A percentile compares a stretch with the other conserved stretches of the same genome.
phyloP scores from a whole-genome alignment of 495 filamentous ascomycete species.

The Pseudoneurospora amorphoporcata region DNA sequence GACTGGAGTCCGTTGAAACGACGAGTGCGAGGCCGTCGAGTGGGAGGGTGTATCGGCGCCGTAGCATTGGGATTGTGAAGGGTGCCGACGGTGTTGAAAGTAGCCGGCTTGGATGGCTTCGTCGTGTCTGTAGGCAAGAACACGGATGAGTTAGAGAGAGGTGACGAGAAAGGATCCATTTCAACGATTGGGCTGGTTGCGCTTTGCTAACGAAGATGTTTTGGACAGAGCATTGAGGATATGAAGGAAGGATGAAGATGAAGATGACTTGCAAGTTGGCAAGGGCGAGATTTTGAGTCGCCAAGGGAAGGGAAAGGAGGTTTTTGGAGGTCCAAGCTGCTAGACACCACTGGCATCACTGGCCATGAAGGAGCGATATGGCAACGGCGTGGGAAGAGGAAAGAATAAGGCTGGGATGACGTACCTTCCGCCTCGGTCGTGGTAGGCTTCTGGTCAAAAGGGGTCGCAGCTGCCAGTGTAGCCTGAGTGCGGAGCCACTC shows the following conservation, averaged over 20 bases:
- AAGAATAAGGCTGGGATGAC: neutral
- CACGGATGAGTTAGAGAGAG: neutral
- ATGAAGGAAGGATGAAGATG: neutral
- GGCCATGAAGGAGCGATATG: neutral
- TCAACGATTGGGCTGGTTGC: neutral
- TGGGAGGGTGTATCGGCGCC: constrained; percentile 31
- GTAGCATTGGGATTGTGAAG: constrained; percentile 31
- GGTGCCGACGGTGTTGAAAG: constrained; percentile 38
- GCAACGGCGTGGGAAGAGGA: neutral
- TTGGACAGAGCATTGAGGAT: neutral
- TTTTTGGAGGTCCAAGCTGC: neutral
- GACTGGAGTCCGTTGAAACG: constrained; percentile 14
- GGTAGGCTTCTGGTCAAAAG: neutral
- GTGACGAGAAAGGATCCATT: constrained; percentile 8
- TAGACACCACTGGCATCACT: neutral
- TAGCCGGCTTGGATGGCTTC: constrained; percentile 10
- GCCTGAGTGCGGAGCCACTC: neutral
- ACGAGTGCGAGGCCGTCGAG: constrained; percentile 31
- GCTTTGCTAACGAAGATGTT: neutral
- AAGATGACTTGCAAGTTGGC: neutral
- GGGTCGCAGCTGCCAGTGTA: neutral
- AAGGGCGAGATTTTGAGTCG: neutral
- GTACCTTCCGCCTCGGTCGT: neutral
- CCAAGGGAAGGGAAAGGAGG: neutral
- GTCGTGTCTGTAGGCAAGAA: neutral